Evolutionary conservation across 164 flowering plant genomes (phyloP).

Genomic region (Brasenia schreberi): DNA sequence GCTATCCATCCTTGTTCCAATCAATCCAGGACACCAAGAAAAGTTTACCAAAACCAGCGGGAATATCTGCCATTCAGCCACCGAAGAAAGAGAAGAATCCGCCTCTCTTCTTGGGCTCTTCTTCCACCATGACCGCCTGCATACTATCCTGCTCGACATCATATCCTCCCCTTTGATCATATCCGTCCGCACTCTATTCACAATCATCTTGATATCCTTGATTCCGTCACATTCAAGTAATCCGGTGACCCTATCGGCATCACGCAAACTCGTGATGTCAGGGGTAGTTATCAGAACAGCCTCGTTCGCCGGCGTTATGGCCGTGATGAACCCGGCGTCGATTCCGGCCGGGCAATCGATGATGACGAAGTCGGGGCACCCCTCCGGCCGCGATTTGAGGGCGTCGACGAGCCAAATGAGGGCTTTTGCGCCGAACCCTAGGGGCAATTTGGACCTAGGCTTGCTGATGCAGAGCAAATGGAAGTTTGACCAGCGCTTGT

Average conservation of each 20-base stretch:
- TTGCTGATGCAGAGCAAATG: slow-evolving; percentile 88
- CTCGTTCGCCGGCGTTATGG: slow-evolving; percentile 96
- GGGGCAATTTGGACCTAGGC: slow-evolving; percentile 76
- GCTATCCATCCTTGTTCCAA: not conserved
- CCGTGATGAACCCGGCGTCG: slow-evolving; percentile 96
- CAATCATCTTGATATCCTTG: slow-evolving; percentile 96
- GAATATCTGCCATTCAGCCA: slow-evolving; percentile 17
- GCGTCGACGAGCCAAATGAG: slow-evolving; percentile 89
- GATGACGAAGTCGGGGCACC: slow-evolving; percentile 69
- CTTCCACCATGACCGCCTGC: slow-evolving; percentile 95
- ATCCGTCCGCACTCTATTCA: slow-evolving; percentile 89
- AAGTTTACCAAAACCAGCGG: not conserved
- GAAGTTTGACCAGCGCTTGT: slow-evolving; percentile 91
- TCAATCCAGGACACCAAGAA: not conserved
- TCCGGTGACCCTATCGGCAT: slow-evolving; percentile 92
- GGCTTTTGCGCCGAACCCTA: slow-evolving; percentile 91
- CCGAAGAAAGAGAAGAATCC: slow-evolving; percentile 83
- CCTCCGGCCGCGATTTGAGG: slow-evolving; percentile 48
- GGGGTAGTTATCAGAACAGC: slow-evolving; percentile 91
- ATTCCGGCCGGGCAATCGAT: slow-evolving; percentile 98
- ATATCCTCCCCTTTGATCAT: slow-evolving; percentile 97
- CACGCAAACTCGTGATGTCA: slow-evolving; percentile 74
- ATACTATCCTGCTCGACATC: slow-evolving; percentile 99
- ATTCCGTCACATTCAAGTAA: slow-evolving; percentile 92
- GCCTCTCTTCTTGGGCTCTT: slow-evolving; percentile 82